These are phyloP conservation scores for Apiospora aurea DNA, from an alignment of 2,329 filamentous ascomycete species.

Conservation along the genomic window DNA sequence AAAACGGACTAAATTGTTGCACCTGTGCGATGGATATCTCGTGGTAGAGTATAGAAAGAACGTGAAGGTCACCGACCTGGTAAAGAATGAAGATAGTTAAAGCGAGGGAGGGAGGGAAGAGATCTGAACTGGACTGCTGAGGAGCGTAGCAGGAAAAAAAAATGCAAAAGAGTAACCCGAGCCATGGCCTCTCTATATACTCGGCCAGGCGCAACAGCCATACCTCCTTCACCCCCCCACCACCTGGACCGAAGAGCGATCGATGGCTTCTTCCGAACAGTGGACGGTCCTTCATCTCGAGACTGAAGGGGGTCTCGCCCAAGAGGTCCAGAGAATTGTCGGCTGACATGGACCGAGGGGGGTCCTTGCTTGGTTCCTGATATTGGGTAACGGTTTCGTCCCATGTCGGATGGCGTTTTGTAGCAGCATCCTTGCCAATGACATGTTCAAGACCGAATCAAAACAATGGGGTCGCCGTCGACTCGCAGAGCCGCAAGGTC, in stretches of 20 bases:
- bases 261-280: not conserved
- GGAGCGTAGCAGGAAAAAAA: not conserved
- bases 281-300: not conserved
- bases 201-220: not conserved
- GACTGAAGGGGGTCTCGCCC: not conserved
- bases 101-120: slow-evolving; percentile 26
- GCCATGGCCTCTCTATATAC: slow-evolving; percentile 21
- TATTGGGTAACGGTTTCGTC: slow-evolving; percentile 20
- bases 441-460: not conserved
- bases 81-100: slow-evolving; percentile 25
- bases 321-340: not conserved
- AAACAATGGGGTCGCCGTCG: not conserved
- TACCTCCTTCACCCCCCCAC: not conserved
- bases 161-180: not conserved
- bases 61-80: slow-evolving; percentile 30
- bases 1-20: not conserved
- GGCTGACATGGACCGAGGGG: slow-evolving; percentile 1
- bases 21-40: slow-evolving; percentile 8
- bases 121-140: slow-evolving; percentile 4
- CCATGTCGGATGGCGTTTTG: not conserved
- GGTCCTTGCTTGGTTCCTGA: slow-evolving; percentile 16
- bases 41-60: slow-evolving; percentile 26
- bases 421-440: slow-evolving; percentile 12
- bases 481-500: slow-evolving; percentile 14
- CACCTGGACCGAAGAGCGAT: not conserved